Evolutionary conservation across 2,329 filamentous ascomycete genomes (phyloP), one percentile per base, ranked within the genome.

Genomic region (Colletotrichum spinosum): DNA sequence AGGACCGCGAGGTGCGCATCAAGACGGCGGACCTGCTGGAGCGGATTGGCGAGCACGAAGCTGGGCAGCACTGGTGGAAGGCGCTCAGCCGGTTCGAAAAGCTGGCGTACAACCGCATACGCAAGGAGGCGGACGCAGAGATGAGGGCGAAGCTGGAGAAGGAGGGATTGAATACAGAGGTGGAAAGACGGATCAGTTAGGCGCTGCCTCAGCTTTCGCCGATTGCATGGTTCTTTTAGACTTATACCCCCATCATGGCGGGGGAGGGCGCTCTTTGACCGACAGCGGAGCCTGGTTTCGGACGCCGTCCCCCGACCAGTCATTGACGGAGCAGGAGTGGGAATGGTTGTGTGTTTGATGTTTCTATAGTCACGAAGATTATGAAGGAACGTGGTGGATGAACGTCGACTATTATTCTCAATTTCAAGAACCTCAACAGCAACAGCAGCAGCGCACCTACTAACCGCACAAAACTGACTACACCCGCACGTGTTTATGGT

Each of bases 1-100:
- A 94, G 60, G 89, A 94, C 69, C 84, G 85, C 41, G 91, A 93
- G 55, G 94, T 97, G 10, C 86, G 96, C 41, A 80, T 91, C 70
- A 89, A 88, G 60, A 92, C 93, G 2, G 90, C 93, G 1, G 92
- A 92, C 67, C 80, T 99, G 41, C 78, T 99, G 25, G 93, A 95
- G 70, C 86, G 94, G 25, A 89, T 99, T 59, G 87, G 89, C 70
- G 89, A 91, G 62, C 95, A 99, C 78, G 92, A 97, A 73, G 96
- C 94, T 9, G 96, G 96, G 2, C 87, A 94, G 72, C 93, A 98
- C 78, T 98, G 96, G 85, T 99, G 95, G 93, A 88, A 86, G 69
- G 88, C 88, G 37, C 81, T 99, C 53, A 96, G 94, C 63, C 85
- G 93, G 49, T 99, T 97, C 74, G 91, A 94, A 71, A 97, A 95